These are phyloP conservation scores for Mucor sp. DNA, from an alignment of 371 early-diverging fungal genomes.

Conservation along the genomic window DNA sequence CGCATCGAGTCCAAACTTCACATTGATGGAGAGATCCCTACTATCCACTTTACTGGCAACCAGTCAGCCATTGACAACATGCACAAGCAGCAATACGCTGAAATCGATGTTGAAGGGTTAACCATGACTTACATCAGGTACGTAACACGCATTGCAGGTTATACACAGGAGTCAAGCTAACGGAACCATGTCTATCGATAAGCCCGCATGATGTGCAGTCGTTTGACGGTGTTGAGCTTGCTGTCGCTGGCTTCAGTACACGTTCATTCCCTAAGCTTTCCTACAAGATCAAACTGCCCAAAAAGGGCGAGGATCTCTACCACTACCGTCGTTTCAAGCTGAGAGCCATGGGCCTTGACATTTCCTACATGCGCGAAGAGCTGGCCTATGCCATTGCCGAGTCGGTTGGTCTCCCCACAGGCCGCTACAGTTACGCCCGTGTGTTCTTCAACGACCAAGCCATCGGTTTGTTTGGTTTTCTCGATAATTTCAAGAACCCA, in stretches of 20 bases:
- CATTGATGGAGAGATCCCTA: slow-evolving; percentile 28
- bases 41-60: slow-evolving; percentile 23
- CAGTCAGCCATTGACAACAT: slow-evolving; percentile 20
- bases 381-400: slow-evolving; percentile 46
- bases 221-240: slow-evolving; percentile 13
- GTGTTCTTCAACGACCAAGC: slow-evolving; percentile 31
- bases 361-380: slow-evolving; percentile 53
- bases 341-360: slow-evolving; percentile 39
- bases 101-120: slow-evolving; percentile 11
- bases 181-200: not conserved
- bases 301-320: slow-evolving; percentile 22
- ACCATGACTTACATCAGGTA: slow-evolving; percentile 40
- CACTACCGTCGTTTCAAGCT: slow-evolving; percentile 36
- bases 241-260: slow-evolving; percentile 31
- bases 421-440: slow-evolving; percentile 37
- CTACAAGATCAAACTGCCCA: slow-evolving; percentile 30
- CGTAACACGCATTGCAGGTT: not conserved
- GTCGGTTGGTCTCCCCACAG: slow-evolving; percentile 44
- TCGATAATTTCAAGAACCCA: slow-evolving; percentile 34
- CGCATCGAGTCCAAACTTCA: slow-evolving; percentile 22
- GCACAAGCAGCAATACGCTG: slow-evolving; percentile 18
- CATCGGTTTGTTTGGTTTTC: slow-evolving; percentile 37
- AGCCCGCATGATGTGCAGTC: slow-evolving; percentile 7
- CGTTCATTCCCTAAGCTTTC: slow-evolving; percentile 19
- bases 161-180: not conserved